Evolutionary conservation across 2,329 filamentous ascomycete genomes (phyloP).

Genomic region (Fusarium haematococcum): DNA sequence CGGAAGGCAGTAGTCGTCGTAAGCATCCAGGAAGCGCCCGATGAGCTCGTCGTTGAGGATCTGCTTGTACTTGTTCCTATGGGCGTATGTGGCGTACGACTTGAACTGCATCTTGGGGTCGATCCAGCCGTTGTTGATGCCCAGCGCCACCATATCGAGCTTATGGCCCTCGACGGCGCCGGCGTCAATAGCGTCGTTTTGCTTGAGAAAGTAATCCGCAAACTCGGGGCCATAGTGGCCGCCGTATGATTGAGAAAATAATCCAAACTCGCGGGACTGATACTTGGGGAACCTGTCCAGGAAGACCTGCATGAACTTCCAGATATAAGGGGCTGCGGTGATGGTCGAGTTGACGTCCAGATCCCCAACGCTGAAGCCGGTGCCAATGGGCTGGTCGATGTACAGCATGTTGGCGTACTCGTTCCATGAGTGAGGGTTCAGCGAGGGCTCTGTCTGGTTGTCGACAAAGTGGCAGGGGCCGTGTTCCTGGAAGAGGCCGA

Average conservation of each 20-base stretch:
- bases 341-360: constrained; percentile 44
- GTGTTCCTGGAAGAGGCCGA: constrained; percentile 71
- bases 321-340: constrained; percentile 55
- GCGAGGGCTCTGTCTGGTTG: constrained; percentile 46
- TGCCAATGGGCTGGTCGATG: constrained; percentile 69
- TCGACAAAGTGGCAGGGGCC: constrained; percentile 79
- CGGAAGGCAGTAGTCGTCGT: constrained; percentile 42
- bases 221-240: constrained; percentile 71
- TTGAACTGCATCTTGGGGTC: constrained; percentile 55
- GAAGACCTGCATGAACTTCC: constrained; percentile 70
- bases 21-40: constrained; percentile 44
- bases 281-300: constrained; percentile 73
- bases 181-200: constrained; percentile 63
- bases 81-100: constrained; percentile 49
- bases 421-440: constrained; percentile 73
- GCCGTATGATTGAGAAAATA: constrained; percentile 68
- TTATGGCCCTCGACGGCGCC: constrained; percentile 56
- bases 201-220: constrained; percentile 65
- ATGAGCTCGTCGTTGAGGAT: constrained; percentile 39
- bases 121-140: constrained; percentile 69
- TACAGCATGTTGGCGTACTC: constrained; percentile 76
- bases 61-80: constrained; percentile 49
- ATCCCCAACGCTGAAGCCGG: constrained; percentile 46
- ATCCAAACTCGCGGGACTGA: constrained; percentile 66
- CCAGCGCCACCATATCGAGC: constrained; percentile 63